These are phyloP conservation scores for Suillus discolor DNA, from an alignment of 768 basidiomycete species.

Conservation along the genomic window DNA sequence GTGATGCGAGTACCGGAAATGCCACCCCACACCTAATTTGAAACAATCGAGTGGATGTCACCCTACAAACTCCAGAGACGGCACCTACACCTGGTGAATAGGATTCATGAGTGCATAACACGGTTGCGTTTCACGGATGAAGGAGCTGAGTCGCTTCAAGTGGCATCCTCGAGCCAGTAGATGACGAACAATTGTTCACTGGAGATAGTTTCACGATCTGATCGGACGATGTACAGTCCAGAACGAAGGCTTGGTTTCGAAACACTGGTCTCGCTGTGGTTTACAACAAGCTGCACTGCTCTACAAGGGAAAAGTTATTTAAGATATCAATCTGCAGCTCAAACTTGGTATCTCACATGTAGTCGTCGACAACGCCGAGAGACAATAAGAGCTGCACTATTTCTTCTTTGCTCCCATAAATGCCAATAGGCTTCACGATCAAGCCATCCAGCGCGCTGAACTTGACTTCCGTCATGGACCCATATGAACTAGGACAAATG, in stretches of 20 bases:
- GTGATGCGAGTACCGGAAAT: slow-evolving; percentile 76
- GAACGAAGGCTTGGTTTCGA: slow-evolving; percentile 40
- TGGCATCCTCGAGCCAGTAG: slow-evolving; percentile 64
- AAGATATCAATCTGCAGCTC: not conserved
- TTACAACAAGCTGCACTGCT: slow-evolving; percentile 10
- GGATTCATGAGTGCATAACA: slow-evolving; percentile 61
- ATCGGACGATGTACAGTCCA: slow-evolving; percentile 47
- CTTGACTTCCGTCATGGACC: slow-evolving; percentile 56
- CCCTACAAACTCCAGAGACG: slow-evolving; percentile 20
- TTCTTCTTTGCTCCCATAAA: slow-evolving; percentile 58
- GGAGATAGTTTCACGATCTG: slow-evolving; percentile 9
- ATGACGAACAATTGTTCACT: slow-evolving; percentile 44
- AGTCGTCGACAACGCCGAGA: slow-evolving; percentile 38
- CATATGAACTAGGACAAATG: slow-evolving; percentile 52
- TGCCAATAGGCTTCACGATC: slow-evolving; percentile 50
- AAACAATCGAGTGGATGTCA: slow-evolving; percentile 4
- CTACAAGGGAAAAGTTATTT: slow-evolving; percentile 9
- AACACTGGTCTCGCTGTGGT: not conserved
- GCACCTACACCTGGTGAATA: slow-evolving; percentile 84
- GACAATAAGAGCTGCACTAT: slow-evolving; percentile 48
- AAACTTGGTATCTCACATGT: slow-evolving; percentile 42
- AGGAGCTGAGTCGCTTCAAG: slow-evolving; percentile 55
- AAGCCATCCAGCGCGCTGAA: slow-evolving; percentile 53
- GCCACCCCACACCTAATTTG: slow-evolving; percentile 85
- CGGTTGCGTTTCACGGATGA: slow-evolving; percentile 52